phyloP scores from a whole-genome alignment of 805 yeast species.

The Nematodospora valgi region DNA sequence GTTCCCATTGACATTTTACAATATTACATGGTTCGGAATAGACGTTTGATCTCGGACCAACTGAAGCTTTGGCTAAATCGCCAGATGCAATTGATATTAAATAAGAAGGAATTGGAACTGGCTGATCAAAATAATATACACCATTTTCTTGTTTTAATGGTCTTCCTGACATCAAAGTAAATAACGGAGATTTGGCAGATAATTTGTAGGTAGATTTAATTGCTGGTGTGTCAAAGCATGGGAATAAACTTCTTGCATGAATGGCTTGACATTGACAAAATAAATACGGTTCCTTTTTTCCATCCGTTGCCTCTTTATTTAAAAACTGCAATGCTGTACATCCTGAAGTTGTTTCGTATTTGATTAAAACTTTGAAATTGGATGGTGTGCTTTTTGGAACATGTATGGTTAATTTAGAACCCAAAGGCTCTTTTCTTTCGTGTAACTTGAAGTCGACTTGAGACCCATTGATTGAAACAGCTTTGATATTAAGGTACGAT shows the following conservation, averaged over 20 bases:
- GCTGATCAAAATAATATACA: slow-evolving; percentile 51
- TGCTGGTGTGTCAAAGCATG: slow-evolving; percentile 89
- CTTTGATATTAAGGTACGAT: slow-evolving; percentile 48
- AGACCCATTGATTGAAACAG: slow-evolving; percentile 25
- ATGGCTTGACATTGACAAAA: slow-evolving; percentile 92
- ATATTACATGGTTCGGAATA: slow-evolving; percentile 73
- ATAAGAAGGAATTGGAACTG: slow-evolving; percentile 82
- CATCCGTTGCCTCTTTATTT: slow-evolving; percentile 69
- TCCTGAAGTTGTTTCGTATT: slow-evolving; percentile 65
- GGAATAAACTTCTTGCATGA: slow-evolving; percentile 83
- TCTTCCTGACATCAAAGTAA: slow-evolving; percentile 73
- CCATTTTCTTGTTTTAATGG: slow-evolving; percentile 20
- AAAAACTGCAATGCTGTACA: slow-evolving; percentile 89
- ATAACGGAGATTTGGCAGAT: slow-evolving; percentile 57
- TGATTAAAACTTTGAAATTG: slow-evolving; percentile 22
- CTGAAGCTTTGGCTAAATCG: slow-evolving; percentile 58
- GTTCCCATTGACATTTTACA: slow-evolving; percentile 71
- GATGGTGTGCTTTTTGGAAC: neutral
- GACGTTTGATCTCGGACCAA: slow-evolving; percentile 86
- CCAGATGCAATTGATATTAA: slow-evolving; percentile 85
- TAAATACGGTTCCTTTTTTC: slow-evolving; percentile 63
- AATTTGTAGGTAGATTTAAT: slow-evolving; percentile 65
- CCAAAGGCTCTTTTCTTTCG: slow-evolving; percentile 52
- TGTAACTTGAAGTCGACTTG: slow-evolving; percentile 27
- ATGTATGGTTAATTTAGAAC: slow-evolving; percentile 31